A percentile compares a stretch with the other conserved stretches of the same genome.
phyloP scores from a whole-genome alignment of 1,139 yeast genomes.

The Magnusiomyces suaveolens region DNA sequence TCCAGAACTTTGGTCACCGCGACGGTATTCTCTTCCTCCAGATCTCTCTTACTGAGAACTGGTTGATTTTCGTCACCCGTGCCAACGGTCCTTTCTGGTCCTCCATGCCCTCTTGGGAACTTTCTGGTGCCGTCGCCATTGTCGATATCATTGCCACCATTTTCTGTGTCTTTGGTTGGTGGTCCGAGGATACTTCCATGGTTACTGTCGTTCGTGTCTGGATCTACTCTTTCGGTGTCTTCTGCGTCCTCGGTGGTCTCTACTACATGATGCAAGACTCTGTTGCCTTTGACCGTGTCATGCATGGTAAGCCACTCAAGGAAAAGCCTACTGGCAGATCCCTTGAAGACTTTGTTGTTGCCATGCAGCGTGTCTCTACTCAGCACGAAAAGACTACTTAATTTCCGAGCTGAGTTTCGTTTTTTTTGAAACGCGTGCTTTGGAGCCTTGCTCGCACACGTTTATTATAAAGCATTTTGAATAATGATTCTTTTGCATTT shows the following conservation, averaged over 20 bases:
- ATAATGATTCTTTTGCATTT: constrained; percentile 25
- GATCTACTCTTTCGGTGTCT: constrained; percentile 61
- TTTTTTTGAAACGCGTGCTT: constrained; percentile 50
- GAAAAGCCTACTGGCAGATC: constrained; percentile 64
- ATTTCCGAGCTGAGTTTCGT: not conserved
- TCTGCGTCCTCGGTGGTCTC: constrained; percentile 62
- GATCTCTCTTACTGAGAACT: constrained; percentile 67
- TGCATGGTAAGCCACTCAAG: constrained; percentile 80
- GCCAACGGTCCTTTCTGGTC: constrained; percentile 76
- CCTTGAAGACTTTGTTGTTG: constrained; percentile 88
- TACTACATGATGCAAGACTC: constrained; percentile 70
- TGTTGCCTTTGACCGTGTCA: constrained; percentile 78
- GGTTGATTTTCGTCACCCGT: constrained; percentile 71
- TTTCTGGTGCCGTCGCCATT: constrained; percentile 56
- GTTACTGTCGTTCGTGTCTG: constrained; percentile 59
- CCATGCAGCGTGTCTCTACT: constrained; percentile 97
- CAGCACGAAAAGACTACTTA: constrained; percentile 68
- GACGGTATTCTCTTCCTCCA: constrained; percentile 65
- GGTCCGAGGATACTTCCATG: constrained; percentile 60
- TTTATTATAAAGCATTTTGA: no score
- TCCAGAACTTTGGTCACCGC: constrained; percentile 61
- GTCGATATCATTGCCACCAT: constrained; percentile 63
- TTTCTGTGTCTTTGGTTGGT: constrained; percentile 65
- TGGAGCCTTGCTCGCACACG: no score
- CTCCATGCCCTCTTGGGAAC: constrained; percentile 64